These are phyloP conservation scores for Patellaria atrata DNA, from an alignment of 495 filamentous ascomycete species.

Conservation along the genomic window DNA sequence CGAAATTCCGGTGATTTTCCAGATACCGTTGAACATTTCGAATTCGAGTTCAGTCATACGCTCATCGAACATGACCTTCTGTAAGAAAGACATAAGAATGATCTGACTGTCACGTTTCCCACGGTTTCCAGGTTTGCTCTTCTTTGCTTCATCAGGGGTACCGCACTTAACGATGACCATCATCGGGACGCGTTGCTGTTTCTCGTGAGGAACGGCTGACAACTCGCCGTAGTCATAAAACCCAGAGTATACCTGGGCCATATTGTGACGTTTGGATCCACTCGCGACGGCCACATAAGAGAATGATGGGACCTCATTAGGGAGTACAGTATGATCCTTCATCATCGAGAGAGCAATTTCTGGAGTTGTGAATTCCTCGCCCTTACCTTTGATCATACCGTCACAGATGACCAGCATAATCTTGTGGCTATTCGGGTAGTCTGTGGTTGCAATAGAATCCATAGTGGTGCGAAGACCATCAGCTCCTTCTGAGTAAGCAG, in stretches of 20 bases:
- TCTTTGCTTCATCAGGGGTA: slow-evolving; percentile 68
- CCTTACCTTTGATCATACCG: slow-evolving; percentile 92
- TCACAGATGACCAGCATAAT: slow-evolving; percentile 92
- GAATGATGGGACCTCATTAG: slow-evolving; percentile 69
- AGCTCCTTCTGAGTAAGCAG: slow-evolving; percentile 93
- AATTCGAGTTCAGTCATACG: slow-evolving; percentile 99
- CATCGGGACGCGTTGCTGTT: slow-evolving; percentile 98
- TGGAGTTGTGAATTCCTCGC: slow-evolving; percentile 74
- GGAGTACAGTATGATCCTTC: slow-evolving; percentile 69
- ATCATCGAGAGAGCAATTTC: slow-evolving; percentile 89
- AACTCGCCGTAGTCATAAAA: slow-evolving; percentile 92
- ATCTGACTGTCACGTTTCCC: slow-evolving; percentile 99
- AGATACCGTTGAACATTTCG: slow-evolving; percentile 98
- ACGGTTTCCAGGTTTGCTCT: slow-evolving; percentile 84
- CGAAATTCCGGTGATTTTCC: slow-evolving; percentile 94
- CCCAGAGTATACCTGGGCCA: slow-evolving; percentile 95
- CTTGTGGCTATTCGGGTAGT: slow-evolving; percentile 98
- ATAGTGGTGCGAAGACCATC: slow-evolving; percentile 85
- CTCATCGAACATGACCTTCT: slow-evolving; percentile 99
- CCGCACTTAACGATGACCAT: slow-evolving; percentile 94
- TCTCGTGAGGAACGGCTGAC: slow-evolving; percentile 63
- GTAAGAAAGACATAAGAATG: slow-evolving; percentile 97
- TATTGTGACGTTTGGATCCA: slow-evolving; percentile 95
- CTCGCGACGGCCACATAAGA: slow-evolving; percentile 95
- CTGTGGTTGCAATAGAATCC: slow-evolving; percentile 92